Evolutionary conservation across 192 early-diverging fungal genomes (phyloP).

Genomic region (Coemansia sp.): DNA sequence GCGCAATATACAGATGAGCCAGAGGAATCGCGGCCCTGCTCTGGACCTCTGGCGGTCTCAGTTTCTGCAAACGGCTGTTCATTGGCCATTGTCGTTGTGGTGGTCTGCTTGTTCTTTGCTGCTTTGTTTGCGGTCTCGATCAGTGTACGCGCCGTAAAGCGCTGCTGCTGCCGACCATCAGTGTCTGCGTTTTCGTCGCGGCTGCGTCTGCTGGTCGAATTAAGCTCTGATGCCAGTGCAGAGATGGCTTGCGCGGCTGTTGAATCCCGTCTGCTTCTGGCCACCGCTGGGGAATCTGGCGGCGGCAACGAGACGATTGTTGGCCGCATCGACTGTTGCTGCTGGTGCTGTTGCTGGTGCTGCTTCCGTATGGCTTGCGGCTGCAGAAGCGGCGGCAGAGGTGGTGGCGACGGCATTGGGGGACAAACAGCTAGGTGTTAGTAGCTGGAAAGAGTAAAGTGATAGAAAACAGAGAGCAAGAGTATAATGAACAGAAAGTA

Average conservation of each 20-base stretch:
- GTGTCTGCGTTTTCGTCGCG: neutral
- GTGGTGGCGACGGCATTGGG: neutral
- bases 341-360: conserved; percentile 4
- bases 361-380: neutral
- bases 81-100: neutral
- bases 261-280: neutral
- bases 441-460: neutral
- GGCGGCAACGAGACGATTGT: conserved; percentile 48
- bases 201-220: neutral
- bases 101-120: conserved; percentile 9
- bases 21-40: conserved; percentile 37
- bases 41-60: conserved; percentile 6
- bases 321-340: conserved; percentile 13
- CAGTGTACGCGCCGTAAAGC: conserved; percentile 43
- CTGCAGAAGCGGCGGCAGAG: neutral
- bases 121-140: conserved; percentile 34
- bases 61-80: neutral
- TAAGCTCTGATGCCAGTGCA: neutral
- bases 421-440: no score
- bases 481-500: no score
- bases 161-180: neutral
- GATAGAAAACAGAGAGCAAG: neutral
- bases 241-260: conserved; percentile 4
- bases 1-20: conserved; percentile 1
- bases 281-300: neutral